Conservation (phyloP, 257 asterid species). For the Solanum habrochaites region DNA sequence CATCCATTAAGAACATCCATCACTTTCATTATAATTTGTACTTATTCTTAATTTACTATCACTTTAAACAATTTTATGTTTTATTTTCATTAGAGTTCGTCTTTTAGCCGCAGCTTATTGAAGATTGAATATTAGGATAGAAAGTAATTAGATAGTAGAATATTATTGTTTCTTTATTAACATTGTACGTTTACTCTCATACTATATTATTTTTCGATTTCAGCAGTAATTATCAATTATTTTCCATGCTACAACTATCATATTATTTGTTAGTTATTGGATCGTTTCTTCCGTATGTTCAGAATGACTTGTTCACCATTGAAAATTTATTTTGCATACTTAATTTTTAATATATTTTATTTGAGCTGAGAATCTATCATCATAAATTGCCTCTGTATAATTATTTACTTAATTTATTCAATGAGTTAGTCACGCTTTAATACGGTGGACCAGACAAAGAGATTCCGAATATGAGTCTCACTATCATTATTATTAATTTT, state of each 20-base stretch:
- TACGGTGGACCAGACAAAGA: not conserved
- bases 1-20: not conserved
- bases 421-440: not conserved
- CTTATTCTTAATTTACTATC: not conserved
- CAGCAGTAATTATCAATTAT: no score
- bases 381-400: no score
- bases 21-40: not conserved
- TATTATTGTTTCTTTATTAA: not conserved
- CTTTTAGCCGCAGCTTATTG: not conserved
- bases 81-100: no score
- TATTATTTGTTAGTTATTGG: not conserved
- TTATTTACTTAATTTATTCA: not conserved
- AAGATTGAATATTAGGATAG: not conserved
- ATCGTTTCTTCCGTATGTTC: not conserved
- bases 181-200: no score
- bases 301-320: not conserved
- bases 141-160: not conserved
- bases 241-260: no score
- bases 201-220: no score
- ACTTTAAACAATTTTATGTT: not conserved
- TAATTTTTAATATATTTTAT: no score
- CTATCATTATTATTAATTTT: not conserved
- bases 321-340: no score
- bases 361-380: not conserved
- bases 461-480: not conserved